phyloP scores from a whole-genome alignment of 2,329 filamentous ascomycete genomes.

The Coniochaeta sp. region DNA sequence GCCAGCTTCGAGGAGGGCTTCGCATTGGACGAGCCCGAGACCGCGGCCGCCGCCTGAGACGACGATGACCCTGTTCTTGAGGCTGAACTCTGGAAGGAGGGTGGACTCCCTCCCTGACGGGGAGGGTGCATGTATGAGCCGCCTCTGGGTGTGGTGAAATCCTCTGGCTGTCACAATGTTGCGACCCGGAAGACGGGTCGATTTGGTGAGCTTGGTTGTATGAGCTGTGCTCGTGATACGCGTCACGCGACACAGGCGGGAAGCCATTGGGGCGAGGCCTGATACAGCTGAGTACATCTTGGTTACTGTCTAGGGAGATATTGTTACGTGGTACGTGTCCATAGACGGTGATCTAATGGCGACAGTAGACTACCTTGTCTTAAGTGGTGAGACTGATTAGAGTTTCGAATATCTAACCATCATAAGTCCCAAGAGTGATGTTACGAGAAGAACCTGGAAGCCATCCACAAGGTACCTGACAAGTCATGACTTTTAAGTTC shows the following conservation, averaged over 20 bases:
- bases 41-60: constrained; percentile 73
- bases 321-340: not conserved
- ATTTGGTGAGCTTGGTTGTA: not conserved
- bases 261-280: not conserved
- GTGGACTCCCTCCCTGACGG: not conserved
- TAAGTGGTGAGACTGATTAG: no score
- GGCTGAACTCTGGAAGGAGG: constrained; percentile 63
- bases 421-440: no score
- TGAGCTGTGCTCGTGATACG: not conserved
- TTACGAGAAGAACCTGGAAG: no score
- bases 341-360: not conserved
- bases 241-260: not conserved
- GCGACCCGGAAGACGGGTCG: not conserved
- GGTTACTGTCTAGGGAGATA: not conserved
- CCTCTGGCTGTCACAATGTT: not conserved
- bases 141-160: constrained; percentile 7
- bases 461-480: no score
- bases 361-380: not conserved
- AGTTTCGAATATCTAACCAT: no score
- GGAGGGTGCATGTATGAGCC: not conserved
- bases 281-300: not conserved
- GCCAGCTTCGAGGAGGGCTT: constrained; percentile 73
- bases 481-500: no score
- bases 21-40: constrained; percentile 68
- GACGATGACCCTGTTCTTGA: constrained; percentile 65